Evolutionary conservation across 2,329 filamentous ascomycete species (phyloP).

Genomic region (Peltaster fructicola): DNA sequence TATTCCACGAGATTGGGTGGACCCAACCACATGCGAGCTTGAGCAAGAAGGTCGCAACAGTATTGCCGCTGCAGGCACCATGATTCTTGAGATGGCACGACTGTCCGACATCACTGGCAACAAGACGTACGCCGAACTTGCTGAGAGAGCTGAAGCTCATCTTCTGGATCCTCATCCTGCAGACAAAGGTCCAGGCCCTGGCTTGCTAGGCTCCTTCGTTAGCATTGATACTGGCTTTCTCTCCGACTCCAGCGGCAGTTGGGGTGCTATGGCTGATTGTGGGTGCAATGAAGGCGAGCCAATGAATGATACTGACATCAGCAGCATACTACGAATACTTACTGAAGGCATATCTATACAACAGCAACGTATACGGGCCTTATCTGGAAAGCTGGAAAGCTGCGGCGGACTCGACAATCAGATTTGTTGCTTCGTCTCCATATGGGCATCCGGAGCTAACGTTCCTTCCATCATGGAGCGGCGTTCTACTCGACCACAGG

Average conservation of each 20-base stretch:
- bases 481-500: constrained; percentile 6
- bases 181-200: constrained; percentile 13
- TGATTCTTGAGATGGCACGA: constrained; percentile 11
- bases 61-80: constrained; percentile 8
- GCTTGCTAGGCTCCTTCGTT: constrained; percentile 15
- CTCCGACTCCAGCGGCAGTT: constrained; percentile 13
- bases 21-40: constrained; percentile 9
- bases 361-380: constrained; percentile 10
- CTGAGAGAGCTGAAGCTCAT: constrained; percentile 8
- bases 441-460: constrained; percentile 16
- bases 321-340: constrained; percentile 19
- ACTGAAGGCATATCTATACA: constrained; percentile 19
- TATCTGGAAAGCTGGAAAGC: constrained; percentile 16
- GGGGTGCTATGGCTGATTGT: constrained; percentile 17
- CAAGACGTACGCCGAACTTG: constrained; percentile 8
- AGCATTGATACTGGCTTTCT: constrained; percentile 12
- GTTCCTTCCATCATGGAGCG: constrained; percentile 13
- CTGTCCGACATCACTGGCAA: constrained; percentile 14
- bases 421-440: constrained; percentile 13
- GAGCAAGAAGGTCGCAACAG: constrained; percentile 10
- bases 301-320: constrained; percentile 3
- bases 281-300: constrained; percentile 1
- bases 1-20: constrained; percentile 12
- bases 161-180: constrained; percentile 9
- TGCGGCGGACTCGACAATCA: constrained; percentile 17